Percentiles rank a stretch among this genome's conserved stretches.
These are phyloP conservation scores for Colletotrichum lentis DNA, from an alignment of 2,329 filamentous ascomycete species.

Conservation along the genomic window DNA sequence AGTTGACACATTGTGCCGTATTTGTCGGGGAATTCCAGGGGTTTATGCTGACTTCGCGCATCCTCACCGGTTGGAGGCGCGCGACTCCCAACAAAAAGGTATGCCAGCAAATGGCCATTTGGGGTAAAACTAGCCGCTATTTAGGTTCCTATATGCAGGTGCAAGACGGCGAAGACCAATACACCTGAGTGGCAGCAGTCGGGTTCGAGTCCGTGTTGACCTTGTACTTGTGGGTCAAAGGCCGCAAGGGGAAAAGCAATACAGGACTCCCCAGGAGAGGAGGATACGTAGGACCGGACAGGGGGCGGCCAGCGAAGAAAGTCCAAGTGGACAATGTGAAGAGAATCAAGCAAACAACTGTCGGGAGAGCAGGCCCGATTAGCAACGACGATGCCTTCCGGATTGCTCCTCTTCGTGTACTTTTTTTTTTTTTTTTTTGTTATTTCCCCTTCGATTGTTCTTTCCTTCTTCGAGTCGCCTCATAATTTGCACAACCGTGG, in stretches of 20 bases:
- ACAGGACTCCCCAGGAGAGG: not conserved
- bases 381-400: slow-evolving; percentile 17
- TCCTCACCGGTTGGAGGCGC: slow-evolving; percentile 29
- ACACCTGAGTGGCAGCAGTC: not conserved
- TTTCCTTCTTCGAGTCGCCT: slow-evolving; percentile 10
- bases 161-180: not conserved
- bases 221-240: not conserved
- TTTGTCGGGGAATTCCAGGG: slow-evolving; percentile 6
- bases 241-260: not conserved
- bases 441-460: not conserved
- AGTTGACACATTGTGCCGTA: slow-evolving; percentile 22
- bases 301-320: not conserved
- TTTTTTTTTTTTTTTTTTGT: no score
- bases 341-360: slow-evolving; percentile 20
- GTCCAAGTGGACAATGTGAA: slow-evolving; percentile 23
- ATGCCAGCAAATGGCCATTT: not conserved
- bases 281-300: not conserved
- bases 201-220: slow-evolving; percentile 7
- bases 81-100: slow-evolving; percentile 32
- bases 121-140: not conserved
- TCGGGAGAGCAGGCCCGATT: slow-evolving; percentile 28
- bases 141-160: not conserved
- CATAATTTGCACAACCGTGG: slow-evolving; percentile 2
- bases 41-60: slow-evolving; percentile 24
- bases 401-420: not conserved